phyloP scores from a whole-genome alignment of 2,329 filamentous ascomycete species.

The Diplodia corticola region DNA sequence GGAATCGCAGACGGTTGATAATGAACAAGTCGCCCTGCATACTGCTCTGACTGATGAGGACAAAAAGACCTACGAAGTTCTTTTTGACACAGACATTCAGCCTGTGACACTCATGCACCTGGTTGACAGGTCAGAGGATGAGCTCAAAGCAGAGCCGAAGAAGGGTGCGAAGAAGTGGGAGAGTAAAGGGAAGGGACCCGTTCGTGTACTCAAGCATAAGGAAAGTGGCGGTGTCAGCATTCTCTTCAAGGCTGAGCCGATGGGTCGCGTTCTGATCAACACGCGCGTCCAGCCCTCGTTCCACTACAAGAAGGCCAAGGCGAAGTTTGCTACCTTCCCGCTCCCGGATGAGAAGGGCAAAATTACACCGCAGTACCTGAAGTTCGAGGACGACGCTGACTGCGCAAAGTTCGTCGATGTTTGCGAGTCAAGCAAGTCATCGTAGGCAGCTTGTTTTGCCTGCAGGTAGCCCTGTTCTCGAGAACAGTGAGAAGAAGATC shows the following conservation, averaged over 20 bases:
- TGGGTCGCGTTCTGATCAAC: conserved; percentile 36
- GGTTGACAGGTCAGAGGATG: conserved; percentile 32
- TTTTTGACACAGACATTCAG: conserved; percentile 31
- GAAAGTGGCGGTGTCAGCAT: conserved; percentile 35
- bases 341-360: conserved; percentile 32
- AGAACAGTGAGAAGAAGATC: background rate
- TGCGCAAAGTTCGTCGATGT: conserved; percentile 31
- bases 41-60: conserved; percentile 38
- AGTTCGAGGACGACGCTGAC: conserved; percentile 33
- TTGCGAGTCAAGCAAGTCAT: conserved; percentile 15
- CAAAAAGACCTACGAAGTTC: conserved; percentile 33
- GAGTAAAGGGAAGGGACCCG: conserved; percentile 34
- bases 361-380: conserved; percentile 29
- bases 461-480: background rate
- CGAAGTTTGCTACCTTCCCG: conserved; percentile 35
- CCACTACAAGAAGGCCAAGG: conserved; percentile 26
- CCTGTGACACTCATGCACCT: conserved; percentile 29
- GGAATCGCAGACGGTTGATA: conserved; percentile 32
- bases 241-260: conserved; percentile 34
- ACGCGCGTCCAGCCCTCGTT: conserved; percentile 34
- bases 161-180: conserved; percentile 34
- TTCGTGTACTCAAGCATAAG: conserved; percentile 42
- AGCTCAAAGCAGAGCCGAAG: conserved; percentile 27
- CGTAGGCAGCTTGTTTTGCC: background rate
- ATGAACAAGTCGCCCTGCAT: conserved; percentile 23